phyloP scores from a whole-genome alignment of 2,329 filamentous ascomycete genomes.

The Arachnomyces sp. region DNA sequence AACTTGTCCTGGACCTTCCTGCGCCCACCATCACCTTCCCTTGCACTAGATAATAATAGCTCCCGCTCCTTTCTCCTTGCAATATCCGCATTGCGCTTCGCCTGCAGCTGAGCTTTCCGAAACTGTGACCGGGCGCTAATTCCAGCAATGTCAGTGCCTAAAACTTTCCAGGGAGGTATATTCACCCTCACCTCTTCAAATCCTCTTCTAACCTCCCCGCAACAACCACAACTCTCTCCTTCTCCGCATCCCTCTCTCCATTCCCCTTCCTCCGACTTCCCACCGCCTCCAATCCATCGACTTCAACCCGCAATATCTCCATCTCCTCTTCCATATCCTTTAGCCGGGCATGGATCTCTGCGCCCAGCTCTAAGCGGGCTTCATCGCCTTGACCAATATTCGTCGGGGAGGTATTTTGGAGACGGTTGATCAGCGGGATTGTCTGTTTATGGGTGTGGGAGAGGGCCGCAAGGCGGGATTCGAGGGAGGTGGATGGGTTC shows the following conservation, averaged over 20 bases:
- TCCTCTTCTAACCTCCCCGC: slow-evolving; percentile 61
- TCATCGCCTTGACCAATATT: slow-evolving; percentile 57
- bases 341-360: slow-evolving; percentile 70
- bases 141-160: slow-evolving; percentile 24
- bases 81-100: slow-evolving; percentile 63
- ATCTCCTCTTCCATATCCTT: slow-evolving; percentile 76
- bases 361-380: slow-evolving; percentile 61
- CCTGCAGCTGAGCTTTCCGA: slow-evolving; percentile 70
- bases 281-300: slow-evolving; percentile 55
- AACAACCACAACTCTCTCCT: slow-evolving; percentile 56
- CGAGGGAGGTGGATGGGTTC: slow-evolving; percentile 32
- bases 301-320: slow-evolving; percentile 69
- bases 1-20: slow-evolving; percentile 40
- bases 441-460: slow-evolving; percentile 46
- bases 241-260: slow-evolving; percentile 53
- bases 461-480: slow-evolving; percentile 43
- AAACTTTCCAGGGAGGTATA: slow-evolving; percentile 24
- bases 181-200: slow-evolving; percentile 53
- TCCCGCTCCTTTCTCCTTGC: slow-evolving; percentile 71
- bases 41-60: slow-evolving; percentile 60
- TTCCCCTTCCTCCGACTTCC: slow-evolving; percentile 33
- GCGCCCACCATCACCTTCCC: slow-evolving; percentile 23
- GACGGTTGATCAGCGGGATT: slow-evolving; percentile 47
- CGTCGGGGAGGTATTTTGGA: slow-evolving; percentile 54
- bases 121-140: slow-evolving; percentile 57